A percentile compares a stretch with the other conserved stretches of the same genome.
phyloP scores from a whole-genome alignment of 345 rosid species.

The Salix purpurea region DNA sequence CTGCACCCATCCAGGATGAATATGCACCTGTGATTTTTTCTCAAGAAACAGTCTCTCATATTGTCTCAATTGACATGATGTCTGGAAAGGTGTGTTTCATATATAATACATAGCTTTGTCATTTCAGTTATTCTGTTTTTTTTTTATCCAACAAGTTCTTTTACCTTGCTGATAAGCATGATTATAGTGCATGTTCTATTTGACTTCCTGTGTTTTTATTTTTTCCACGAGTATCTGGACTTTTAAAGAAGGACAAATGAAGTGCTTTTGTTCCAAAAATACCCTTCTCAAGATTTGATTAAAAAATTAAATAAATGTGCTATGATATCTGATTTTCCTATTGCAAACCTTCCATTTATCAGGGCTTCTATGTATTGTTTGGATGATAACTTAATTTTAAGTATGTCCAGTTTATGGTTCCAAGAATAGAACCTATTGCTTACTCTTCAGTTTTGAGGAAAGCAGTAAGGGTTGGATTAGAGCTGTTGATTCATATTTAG shows the following conservation, averaged over 20 bases:
- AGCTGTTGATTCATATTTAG: neutral
- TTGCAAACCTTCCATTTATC: neutral
- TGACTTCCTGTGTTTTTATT: too few relatives aligned
- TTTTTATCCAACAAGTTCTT: neutral
- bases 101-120: too few relatives aligned
- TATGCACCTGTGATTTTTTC: constrained; percentile 92
- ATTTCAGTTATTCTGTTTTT: neutral
- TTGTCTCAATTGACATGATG: constrained; percentile 96
- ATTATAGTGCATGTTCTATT: neutral
- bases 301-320: too few relatives aligned
- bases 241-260: too few relatives aligned
- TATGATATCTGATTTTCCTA: too few relatives aligned
- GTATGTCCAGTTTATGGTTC: neutral
- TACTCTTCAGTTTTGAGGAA: neutral
- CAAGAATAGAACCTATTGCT: neutral
- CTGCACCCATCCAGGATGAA: constrained; percentile 91
- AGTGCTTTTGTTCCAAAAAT: too few relatives aligned
- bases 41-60: constrained; percentile 94
- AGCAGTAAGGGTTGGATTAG: neutral
- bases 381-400: neutral
- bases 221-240: too few relatives aligned
- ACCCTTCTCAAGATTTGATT: too few relatives aligned
- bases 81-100: constrained; percentile 69
- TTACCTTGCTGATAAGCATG: neutral
- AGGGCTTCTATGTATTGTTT: neutral